A percentile compares a stretch with the other conserved stretches of the same genome.
phyloP scores from a whole-genome alignment of 306 rosid genomes.

The Casuarina equisetifolia region DNA sequence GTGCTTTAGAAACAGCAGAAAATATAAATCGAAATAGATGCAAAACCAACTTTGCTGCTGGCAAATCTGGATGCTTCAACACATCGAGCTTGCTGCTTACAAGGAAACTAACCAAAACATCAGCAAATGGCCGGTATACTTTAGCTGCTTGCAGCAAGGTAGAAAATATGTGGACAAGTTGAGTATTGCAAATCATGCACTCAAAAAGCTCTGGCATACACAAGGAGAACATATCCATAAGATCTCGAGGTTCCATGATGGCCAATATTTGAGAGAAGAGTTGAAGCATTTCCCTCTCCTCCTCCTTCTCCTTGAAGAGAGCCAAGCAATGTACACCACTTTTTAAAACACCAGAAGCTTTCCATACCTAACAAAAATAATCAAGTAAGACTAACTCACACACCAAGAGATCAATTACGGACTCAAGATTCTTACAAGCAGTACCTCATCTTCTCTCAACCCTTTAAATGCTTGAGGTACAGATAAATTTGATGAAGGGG shows the following conservation, averaged over 20 bases:
- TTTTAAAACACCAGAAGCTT: conserved; percentile 94
- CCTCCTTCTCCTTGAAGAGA: conserved; percentile 96
- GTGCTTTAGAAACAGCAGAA: conserved; percentile 93
- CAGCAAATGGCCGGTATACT: conserved; percentile 88
- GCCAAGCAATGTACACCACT: conserved; percentile 98
- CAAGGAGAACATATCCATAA: conserved; percentile 98
- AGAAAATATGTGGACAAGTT: conserved; percentile 91
- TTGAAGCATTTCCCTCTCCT: conserved; percentile 94
- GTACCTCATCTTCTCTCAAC: conserved; percentile 99
- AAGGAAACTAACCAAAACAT: conserved; percentile 89
- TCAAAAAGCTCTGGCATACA: conserved; percentile 99
- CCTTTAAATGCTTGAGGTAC: conserved; percentile 84
- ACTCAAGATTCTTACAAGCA: conserved; percentile 19
- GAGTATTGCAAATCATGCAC: conserved; percentile 89
- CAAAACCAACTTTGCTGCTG: conserved; percentile 84
- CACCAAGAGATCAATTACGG: conserved; percentile 20
- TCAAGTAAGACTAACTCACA: conserved; percentile 30
- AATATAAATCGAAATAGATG: conserved; percentile 91
- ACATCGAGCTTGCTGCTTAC: conserved; percentile 87
- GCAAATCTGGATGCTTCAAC: conserved; percentile 84
- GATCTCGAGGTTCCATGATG: conserved; percentile 98
- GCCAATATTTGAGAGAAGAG: conserved; percentile 95
- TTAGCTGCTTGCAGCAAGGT: conserved; percentile 79
- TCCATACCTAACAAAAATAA: conserved; percentile 66
- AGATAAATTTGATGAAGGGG: conserved; percentile 73